Conservation (phyloP, 2,329 filamentous ascomycete genomes). For the Fusarium palustre region DNA sequence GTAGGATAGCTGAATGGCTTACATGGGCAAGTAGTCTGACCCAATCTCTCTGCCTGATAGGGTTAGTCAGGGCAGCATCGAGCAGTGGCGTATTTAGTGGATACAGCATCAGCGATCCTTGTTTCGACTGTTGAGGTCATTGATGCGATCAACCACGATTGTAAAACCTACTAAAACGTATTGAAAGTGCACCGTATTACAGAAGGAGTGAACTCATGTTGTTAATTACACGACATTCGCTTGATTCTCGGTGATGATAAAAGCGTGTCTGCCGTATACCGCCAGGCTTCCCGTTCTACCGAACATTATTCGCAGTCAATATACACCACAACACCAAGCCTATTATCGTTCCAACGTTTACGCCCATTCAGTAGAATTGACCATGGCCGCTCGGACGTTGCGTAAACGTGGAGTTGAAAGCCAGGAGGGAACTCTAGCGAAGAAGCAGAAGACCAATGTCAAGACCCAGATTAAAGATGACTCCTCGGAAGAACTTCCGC, state of each 20-base stretch:
- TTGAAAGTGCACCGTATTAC: not conserved
- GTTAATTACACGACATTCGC: no score
- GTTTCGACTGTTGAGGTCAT: slow-evolving; percentile 40
- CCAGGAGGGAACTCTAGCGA: not conserved
- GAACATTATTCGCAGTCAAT: not conserved
- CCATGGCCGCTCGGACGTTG: slow-evolving; percentile 30
- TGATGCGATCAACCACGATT: slow-evolving; percentile 20
- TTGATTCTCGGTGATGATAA: slow-evolving; percentile 14
- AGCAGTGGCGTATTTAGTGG: not conserved
- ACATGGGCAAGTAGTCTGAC: not conserved
- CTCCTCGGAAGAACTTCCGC: slow-evolving; percentile 31
- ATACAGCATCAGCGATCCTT: slow-evolving; percentile 29
- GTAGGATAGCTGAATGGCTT: not conserved
- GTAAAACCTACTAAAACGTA: not conserved
- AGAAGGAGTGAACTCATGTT: not conserved
- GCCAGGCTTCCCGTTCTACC: not conserved
- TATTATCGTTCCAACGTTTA: not conserved
- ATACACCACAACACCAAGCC: slow-evolving; percentile 2
- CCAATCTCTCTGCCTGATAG: not conserved
- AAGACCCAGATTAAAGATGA: not conserved
- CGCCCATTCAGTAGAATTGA: not conserved
- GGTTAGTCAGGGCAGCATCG: slow-evolving; percentile 11
- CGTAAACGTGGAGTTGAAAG: slow-evolving; percentile 24
- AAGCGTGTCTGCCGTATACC: not conserved
- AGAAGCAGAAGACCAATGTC: slow-evolving; percentile 20